Conservation (phyloP, 257 asterid genomes). For the Petunia secreta region DNA sequence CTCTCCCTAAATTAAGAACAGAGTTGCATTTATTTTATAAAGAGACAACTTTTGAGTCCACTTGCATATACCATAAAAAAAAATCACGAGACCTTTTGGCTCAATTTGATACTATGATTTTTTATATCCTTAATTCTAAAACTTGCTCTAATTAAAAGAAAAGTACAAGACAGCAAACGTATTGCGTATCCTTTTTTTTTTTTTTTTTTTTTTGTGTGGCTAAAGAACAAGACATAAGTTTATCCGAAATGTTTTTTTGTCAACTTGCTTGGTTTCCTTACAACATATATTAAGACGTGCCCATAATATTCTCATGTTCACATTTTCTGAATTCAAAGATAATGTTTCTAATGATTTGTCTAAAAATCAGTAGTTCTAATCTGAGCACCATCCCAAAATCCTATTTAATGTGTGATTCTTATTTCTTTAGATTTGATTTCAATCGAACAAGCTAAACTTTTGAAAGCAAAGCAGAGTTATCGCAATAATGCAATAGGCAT, state of each 20-base stretch:
- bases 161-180: neutral
- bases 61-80: neutral
- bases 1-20: neutral
- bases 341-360: too few relatives aligned
- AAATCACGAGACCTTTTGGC: slow-evolving; percentile 19
- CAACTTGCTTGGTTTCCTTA: neutral
- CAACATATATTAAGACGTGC: neutral
- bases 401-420: too few relatives aligned
- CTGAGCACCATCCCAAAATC: too few relatives aligned
- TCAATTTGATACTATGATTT: neutral
- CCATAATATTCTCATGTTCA: too few relatives aligned
- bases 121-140: slow-evolving; percentile 3
- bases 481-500: too few relatives aligned
- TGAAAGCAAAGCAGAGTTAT: too few relatives aligned
- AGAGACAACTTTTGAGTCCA: slow-evolving; percentile 24
- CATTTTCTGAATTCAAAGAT: too few relatives aligned
- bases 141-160: neutral
- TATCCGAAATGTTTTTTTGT: neutral
- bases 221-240: neutral
- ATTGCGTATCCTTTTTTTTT: neutral
- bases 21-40: neutral
- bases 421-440: too few relatives aligned
- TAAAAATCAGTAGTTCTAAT: too few relatives aligned
- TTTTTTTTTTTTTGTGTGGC: neutral
- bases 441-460: too few relatives aligned